Base-by-base conservation (phyloP, 176 grass and related monocot species). In the Carex kokanica region DNA sequence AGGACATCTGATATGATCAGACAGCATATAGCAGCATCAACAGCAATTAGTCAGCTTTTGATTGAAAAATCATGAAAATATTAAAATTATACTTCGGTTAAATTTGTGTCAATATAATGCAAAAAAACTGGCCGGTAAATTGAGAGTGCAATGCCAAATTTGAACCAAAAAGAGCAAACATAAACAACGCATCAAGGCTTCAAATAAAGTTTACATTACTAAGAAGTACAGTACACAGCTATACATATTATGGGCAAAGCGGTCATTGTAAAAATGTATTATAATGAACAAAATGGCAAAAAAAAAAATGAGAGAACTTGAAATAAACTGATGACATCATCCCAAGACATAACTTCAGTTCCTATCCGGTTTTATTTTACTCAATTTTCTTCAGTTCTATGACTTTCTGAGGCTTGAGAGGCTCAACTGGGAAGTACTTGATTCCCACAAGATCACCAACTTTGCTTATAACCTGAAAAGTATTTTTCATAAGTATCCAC, bases 391-490 rank as follows among this genome's bases (percentile, higher is more conserved):
- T 98, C 78, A 86, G 74, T 75, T 89, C 83, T 43, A 91, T 56
- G 57, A 69, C 41, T 73, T 81, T 78, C 24, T 80, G 21, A 12
- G 53, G 12, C 85, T 94, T 94, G 14, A 89, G 83, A 86, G 91
- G 92, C 80, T 94, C 95, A 34, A 89, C 87, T 3, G 95, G 92
- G 51, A 97, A 94, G 81, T 97, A 94, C 67, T 97, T 97, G 90
- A 97, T 97, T 82, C 90, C 94, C 25, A 97, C 84, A 21, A 94
- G 95, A 82, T 97, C 90, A 81, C 95, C 95, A 84, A 97, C 90
- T 91, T 97, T 94, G 88, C 92, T 97, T 78, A 97, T 92, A 73
- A 98, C 95, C 95, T 98, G 84, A 68, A 87, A 82, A 64, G 6
- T n/a, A 68, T 15, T 32, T 63, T 78, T 62, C 62, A 57, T 3